Conservation (phyloP, 345 rosid genomes). For the Linum trigynum region DNA sequence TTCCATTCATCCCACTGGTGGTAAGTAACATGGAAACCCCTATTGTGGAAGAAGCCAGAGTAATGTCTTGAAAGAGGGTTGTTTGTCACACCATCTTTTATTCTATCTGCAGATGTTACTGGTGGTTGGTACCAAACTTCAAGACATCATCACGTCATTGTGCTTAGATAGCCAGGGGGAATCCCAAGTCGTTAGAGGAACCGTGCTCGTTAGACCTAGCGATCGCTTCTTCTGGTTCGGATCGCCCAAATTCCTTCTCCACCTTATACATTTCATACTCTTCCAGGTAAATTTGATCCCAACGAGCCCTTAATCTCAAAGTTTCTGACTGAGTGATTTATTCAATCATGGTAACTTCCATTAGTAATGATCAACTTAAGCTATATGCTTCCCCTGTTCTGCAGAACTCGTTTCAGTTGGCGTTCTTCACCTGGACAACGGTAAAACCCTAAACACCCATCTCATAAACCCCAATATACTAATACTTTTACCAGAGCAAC, state of each 20-base stretch:
- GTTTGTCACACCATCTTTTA: neutral
- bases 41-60: too few species aligned
- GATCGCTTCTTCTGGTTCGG: constrained; percentile 57
- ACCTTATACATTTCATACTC: constrained; percentile 44
- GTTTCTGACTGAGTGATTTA: neutral
- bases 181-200: constrained; percentile 46
- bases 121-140: constrained; percentile 48
- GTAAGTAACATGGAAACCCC: constrained; percentile 29
- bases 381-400: neutral
- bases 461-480: neutral
- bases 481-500: too few species aligned
- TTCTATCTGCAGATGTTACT: constrained; percentile 33
- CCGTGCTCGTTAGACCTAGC: constrained; percentile 50
- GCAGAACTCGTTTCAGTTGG: constrained; percentile 84
- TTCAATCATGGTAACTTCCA: too few species aligned
- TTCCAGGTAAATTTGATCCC: constrained; percentile 36
- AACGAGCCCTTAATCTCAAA: too few species aligned
- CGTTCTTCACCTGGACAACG: constrained; percentile 87
- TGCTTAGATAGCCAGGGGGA: constrained; percentile 41
- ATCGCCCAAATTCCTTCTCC: constrained; percentile 42
- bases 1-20: constrained; percentile 66
- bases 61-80: neutral
- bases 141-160: constrained; percentile 48
- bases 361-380: too few species aligned
- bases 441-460: constrained; percentile 23